Base-by-base conservation (phyloP, 495 filamentous ascomycete genomes). In the Aspergillus ellipticus region DNA sequence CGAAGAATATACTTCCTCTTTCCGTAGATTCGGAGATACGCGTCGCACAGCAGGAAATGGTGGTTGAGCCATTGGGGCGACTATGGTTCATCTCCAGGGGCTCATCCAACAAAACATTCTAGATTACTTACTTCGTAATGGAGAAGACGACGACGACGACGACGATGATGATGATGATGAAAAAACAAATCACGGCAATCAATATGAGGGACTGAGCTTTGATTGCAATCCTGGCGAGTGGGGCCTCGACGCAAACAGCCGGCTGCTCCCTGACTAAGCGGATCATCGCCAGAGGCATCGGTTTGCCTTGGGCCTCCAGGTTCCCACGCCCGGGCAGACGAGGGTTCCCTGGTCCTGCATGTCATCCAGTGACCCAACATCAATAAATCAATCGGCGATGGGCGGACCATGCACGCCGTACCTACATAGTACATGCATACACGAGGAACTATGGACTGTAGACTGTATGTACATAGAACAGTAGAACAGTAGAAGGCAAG, bases 371-470 rank as follows among this genome's bases (percentile, higher is more conserved):
- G n/a, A n/a, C n/a, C n/a, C n/a, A n/a, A n/a, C 13, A 33, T 20
- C 17, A 21, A 5, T 22, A 22, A 45, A 9, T 45, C 42, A 45
- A 21, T 45, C 21, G 42, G 42, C 9, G 20, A 10, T 47, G 19
- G 11, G 3, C 19, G 13, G 9, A n/a, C 20, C 15, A 24, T 47
- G 24, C 15, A n/a, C 24, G 24, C 43, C 21, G 45, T 48, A 17
- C 45, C 45, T 29, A 48, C 45, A 48, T 48, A 28, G 16, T 29
- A 16, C 45, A 48, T 48, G 22, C 45, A 48, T n/a, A 48, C 22
- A 47, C 43, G 21, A 22, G 24, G 24, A 26, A 13, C 20, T 19
- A 8, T 20, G 16, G 8, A 9, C 20, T 20, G n/a, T n/a, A n/a
- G n/a, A n/a, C n/a, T n/a, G n/a, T n/a, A n/a, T n/a, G n/a, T n/a